phyloP scores from a whole-genome alignment of 306 rosid genomes.

The Comarum palustre region DNA sequence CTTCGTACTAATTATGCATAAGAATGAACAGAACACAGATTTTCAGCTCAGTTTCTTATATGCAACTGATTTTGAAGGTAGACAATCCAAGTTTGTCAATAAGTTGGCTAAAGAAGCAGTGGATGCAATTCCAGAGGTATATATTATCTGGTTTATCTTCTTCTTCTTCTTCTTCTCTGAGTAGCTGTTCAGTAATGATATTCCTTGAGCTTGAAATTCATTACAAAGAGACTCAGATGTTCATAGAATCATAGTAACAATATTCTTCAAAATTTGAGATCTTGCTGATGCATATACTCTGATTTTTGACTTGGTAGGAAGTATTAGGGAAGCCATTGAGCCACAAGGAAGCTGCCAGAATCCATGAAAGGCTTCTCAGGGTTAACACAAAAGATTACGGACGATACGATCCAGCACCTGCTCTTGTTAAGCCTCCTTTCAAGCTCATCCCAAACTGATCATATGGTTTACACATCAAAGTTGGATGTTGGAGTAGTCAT shows the following conservation, averaged over 20 bases:
- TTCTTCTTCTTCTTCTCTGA: not conserved
- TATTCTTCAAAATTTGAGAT: not conserved
- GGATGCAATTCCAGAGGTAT: slow-evolving; percentile 28
- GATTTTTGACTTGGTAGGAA: slow-evolving; percentile 6
- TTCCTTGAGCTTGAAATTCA: not conserved
- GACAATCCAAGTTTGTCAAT: slow-evolving; percentile 39
- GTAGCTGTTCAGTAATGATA: not conserved
- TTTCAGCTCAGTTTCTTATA: not conserved
- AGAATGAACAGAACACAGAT: not conserved
- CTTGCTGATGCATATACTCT: not conserved
- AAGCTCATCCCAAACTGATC: slow-evolving; percentile 88
- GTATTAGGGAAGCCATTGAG: slow-evolving; percentile 15
- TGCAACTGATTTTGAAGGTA: slow-evolving; percentile 40
- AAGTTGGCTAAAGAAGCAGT: slow-evolving; percentile 29
- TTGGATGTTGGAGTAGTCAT: not conserved
- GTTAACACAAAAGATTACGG: slow-evolving; percentile 79
- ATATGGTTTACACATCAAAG: not conserved
- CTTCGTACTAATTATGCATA: not conserved
- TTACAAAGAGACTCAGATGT: not conserved
- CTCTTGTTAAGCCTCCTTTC: slow-evolving; percentile 88
- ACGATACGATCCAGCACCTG: slow-evolving; percentile 81
- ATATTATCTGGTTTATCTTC: not conserved
- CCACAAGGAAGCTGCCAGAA: slow-evolving; percentile 37
- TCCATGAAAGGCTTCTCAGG: slow-evolving; percentile 79
- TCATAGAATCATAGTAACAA: not conserved